These are phyloP conservation scores for Cordyceps javanica DNA, from an alignment of 2,329 filamentous ascomycete genomes.

Conservation along the genomic window DNA sequence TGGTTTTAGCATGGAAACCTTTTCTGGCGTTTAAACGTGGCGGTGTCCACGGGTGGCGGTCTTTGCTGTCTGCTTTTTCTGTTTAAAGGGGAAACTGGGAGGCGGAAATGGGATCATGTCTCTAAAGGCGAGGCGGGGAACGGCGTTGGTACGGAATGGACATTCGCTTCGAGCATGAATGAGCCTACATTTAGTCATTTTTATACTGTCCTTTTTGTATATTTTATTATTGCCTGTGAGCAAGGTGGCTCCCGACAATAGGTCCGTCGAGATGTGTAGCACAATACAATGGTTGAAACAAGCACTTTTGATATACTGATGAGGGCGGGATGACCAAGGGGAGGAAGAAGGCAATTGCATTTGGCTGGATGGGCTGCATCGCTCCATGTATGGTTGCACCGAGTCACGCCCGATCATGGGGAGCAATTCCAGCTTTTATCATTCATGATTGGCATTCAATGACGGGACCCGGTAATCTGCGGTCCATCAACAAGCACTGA, in stretches of 20 bases:
- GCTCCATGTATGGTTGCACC: too few species aligned
- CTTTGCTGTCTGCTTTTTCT: background rate
- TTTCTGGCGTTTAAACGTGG: background rate
- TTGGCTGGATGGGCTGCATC: background rate
- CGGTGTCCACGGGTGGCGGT: background rate
- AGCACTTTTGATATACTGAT: background rate
- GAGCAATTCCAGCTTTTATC: too few species aligned
- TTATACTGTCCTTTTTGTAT: constrained; percentile 9
- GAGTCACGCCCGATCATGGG: too few species aligned
- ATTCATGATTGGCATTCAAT: too few species aligned
- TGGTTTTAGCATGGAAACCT: constrained; percentile 1
- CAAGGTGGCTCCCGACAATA: background rate
- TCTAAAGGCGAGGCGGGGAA: background rate
- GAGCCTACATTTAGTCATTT: background rate
- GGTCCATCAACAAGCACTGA: too few species aligned
- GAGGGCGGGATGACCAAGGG: background rate
- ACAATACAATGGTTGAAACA: constrained; percentile 5
- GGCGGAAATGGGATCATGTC: background rate
- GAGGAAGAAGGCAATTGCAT: background rate
- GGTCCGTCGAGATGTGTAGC: background rate
- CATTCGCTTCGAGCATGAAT: constrained; percentile 12
- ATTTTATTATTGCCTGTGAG: background rate
- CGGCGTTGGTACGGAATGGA: constrained; percentile 9
- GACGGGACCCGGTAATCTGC: too few species aligned
- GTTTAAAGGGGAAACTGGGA: background rate